Conservation (phyloP, 1,284 basidiomycete genomes). For the Puccinia novopanici region DNA sequence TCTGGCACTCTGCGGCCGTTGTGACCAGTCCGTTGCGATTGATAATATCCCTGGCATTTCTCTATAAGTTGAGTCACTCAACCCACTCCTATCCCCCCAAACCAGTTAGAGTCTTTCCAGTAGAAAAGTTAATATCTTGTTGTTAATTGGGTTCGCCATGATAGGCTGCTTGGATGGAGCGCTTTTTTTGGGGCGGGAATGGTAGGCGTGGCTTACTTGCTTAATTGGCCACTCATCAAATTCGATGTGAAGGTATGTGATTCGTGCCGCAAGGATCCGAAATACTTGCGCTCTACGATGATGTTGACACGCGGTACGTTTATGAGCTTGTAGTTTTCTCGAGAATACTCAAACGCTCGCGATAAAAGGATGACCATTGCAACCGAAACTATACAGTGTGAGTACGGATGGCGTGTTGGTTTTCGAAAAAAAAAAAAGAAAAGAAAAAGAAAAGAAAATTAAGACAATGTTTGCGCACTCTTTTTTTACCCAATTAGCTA, state of each 20-base stretch:
- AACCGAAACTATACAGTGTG: constrained; percentile 51
- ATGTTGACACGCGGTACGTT: neutral
- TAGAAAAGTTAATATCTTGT: constrained; percentile 17
- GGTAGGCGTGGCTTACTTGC: constrained; percentile 44
- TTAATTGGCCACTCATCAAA: constrained; percentile 51
- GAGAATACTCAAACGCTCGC: constrained; percentile 36
- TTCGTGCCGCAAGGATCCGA: neutral
- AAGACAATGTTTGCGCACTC: neutral
- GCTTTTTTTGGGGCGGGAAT: constrained; percentile 37
- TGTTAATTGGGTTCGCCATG: neutral
- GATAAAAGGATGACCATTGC: constrained; percentile 48
- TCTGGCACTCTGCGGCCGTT: constrained; percentile 69
- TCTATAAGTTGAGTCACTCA: constrained; percentile 29
- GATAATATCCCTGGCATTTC: constrained; percentile 34
- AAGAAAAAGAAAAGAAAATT: neutral
- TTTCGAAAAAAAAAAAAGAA: neutral
- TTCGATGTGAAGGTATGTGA: constrained; percentile 43
- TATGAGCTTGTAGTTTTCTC: constrained; percentile 19
- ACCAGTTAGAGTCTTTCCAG: neutral
- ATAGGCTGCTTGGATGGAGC: constrained; percentile 43
- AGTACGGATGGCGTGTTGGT: neutral
- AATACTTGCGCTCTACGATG: neutral
- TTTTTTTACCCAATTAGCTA: constrained; percentile 22
- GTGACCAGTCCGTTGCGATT: constrained; percentile 42
- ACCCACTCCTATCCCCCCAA: neutral